Percentiles rank a stretch among this genome's conserved stretches.
These are phyloP conservation scores for Leccinum broughii DNA, from an alignment of 768 basidiomycete genomes.

Conservation along the genomic window DNA sequence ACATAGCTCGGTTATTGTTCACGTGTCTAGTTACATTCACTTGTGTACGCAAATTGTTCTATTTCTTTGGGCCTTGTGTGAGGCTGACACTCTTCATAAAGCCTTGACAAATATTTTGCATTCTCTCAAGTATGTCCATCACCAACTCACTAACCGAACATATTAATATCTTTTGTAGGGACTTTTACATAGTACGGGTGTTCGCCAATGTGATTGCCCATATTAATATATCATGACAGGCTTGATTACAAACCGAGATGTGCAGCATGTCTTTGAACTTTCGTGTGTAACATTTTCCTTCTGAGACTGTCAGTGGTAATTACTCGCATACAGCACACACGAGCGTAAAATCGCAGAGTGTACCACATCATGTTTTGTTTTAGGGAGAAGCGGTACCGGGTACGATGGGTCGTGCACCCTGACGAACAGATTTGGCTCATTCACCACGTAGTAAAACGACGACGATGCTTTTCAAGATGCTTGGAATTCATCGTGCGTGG, in stretches of 20 bases:
- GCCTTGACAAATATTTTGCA: slow-evolving; percentile 31
- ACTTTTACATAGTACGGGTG: slow-evolving; percentile 21
- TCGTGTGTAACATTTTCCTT: slow-evolving; percentile 14
- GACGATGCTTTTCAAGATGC: slow-evolving; percentile 74
- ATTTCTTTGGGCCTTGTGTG: neutral
- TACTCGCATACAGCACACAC: slow-evolving; percentile 33
- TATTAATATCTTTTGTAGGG: slow-evolving; percentile 27
- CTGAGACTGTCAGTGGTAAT: slow-evolving; percentile 15
- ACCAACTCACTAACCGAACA: slow-evolving; percentile 33
- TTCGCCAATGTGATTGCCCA: neutral
- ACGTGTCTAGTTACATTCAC: slow-evolving; percentile 48
- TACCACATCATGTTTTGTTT: slow-evolving; percentile 58
- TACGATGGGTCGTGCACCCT: slow-evolving; percentile 25
- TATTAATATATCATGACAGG: slow-evolving; percentile 11
- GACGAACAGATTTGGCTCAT: neutral
- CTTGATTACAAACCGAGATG: slow-evolving; percentile 25
- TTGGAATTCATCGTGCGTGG: slow-evolving; percentile 58
- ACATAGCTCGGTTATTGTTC: neutral
- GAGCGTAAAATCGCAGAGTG: slow-evolving; percentile 63
- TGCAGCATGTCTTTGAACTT: slow-evolving; percentile 30
- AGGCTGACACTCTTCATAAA: slow-evolving; percentile 46
- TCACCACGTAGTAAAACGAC: slow-evolving; percentile 60
- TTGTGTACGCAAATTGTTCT: slow-evolving; percentile 45
- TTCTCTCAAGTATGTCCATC: slow-evolving; percentile 28
- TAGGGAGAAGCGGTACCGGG: slow-evolving; percentile 78